Base-by-base conservation (phyloP, 2,329 filamentous ascomycete species). In the Microsporum canis region DNA sequence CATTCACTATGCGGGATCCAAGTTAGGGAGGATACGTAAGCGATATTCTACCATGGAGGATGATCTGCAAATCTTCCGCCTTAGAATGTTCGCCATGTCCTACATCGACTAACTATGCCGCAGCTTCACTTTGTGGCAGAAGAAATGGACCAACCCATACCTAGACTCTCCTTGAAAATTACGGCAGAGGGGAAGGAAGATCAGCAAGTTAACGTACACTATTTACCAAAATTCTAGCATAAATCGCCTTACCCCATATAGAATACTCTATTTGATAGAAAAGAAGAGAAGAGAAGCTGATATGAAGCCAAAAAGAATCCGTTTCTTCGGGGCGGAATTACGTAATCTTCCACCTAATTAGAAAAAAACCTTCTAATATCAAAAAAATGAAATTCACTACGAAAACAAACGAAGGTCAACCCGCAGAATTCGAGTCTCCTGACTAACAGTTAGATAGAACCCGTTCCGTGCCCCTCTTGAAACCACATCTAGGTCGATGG, bases 401-500 rank as follows among this genome's bases (percentile, higher is more conserved):
- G 12, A 41, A 41, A 51, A 6, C 27, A 12, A 51, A 12, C 45
- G 8, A 51, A 27, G 10, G 8, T 29, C 45, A 51, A 12, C 27
- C 45, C 23, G 45, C 45, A 43, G 39, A 43, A 23, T 29, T 5
- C 43, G 12, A n/a, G 4, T 55, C 31, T 33, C 23, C 51, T 36
- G 14, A 10, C n/a, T 31, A 23, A 23, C 17, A 23, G 10, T 31
- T 10, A 34, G 31, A 53, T 17, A 34, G 17, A 14, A 36, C 23
- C 29, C 33, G 23, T 36, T 17, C 33, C 4, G 23, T 34, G 31
- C 31, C 51, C 2, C 12, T n/a, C 51, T n/a, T 55, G 33, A 14
- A 34, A 14, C 33, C 2, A 17, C 31, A 31, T 36, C 29, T 51
- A 10, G 27, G 1, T 31, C 23, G 49, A 76, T 76, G 74, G 68